A percentile compares a stretch with the other conserved stretches of the same genome.
Evolutionary conservation across 2,329 filamentous ascomycete genomes (phyloP).

Genomic region (Neoscytalidium dimidiatum): DNA sequence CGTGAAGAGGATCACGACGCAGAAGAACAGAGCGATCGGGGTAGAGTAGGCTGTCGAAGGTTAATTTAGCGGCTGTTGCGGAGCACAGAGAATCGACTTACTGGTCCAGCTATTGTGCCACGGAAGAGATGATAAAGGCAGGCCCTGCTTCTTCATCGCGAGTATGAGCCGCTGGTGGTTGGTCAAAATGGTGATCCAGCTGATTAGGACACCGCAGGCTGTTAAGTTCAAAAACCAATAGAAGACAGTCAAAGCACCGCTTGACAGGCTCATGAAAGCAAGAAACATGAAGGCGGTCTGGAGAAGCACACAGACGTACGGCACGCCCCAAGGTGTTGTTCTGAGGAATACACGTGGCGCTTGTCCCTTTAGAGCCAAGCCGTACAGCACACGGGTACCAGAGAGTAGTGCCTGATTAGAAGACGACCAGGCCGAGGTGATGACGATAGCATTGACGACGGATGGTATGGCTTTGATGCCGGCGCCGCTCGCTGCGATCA

Average conservation of each 20-base stretch:
- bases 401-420: conserved; percentile 59
- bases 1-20: conserved; percentile 31
- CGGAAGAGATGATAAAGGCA: conserved; percentile 44
- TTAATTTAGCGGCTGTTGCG: conserved; percentile 56
- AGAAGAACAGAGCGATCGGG: conserved; percentile 32
- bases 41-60: conserved; percentile 27
- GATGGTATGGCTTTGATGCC: conserved; percentile 56
- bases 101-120: conserved; percentile 38
- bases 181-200: conserved; percentile 53
- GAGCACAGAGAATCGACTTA: conserved; percentile 69
- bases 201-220: conserved; percentile 60
- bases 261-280: conserved; percentile 72
- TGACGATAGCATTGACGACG: conserved; percentile 58
- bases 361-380: conserved; percentile 54
- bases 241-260: conserved; percentile 64
- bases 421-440: conserved; percentile 58
- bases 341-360: conserved; percentile 58
- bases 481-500: conserved; percentile 62
- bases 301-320: conserved; percentile 69
- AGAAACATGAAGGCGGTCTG: conserved; percentile 70
- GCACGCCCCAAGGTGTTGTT: conserved; percentile 65
- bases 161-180: conserved; percentile 52
- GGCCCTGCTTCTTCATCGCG: conserved; percentile 48
- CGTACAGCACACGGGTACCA: conserved; percentile 55
- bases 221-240: conserved; percentile 66